Evolutionary conservation across 2,329 filamentous ascomycete genomes (phyloP).

Genomic region (Ambrosiella cleistominuta): DNA sequence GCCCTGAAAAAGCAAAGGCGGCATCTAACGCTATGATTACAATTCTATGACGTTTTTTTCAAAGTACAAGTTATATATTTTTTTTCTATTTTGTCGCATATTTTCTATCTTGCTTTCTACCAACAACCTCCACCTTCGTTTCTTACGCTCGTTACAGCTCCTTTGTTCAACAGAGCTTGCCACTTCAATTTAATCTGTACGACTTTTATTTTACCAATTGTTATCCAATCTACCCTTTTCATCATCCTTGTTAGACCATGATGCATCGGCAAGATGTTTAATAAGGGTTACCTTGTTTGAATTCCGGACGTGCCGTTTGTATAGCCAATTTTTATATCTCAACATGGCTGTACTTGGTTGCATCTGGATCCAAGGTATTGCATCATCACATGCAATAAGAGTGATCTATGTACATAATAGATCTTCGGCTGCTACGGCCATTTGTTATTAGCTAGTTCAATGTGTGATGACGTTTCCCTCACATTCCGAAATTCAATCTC

Average conservation of each 20-base stretch:
- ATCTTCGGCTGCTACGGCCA: too few relatives aligned
- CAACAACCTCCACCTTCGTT: not conserved
- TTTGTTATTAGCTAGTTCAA: too few relatives aligned
- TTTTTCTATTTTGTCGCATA: not conserved
- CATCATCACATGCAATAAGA: too few relatives aligned
- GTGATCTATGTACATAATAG: too few relatives aligned
- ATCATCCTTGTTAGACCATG: not conserved
- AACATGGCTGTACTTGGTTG: too few relatives aligned
- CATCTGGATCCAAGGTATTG: too few relatives aligned
- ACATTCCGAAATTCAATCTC: too few relatives aligned
- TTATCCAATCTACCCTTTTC: not conserved
- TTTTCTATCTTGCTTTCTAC: not conserved
- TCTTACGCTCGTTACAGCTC: not conserved
- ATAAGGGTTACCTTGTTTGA: too few relatives aligned
- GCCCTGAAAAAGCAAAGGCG: not conserved
- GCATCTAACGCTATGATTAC: constrained; percentile 3
- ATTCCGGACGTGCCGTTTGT: too few relatives aligned
- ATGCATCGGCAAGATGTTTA: too few relatives aligned
- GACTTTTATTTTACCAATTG: not conserved
- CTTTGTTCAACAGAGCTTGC: not conserved
- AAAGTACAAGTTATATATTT: not conserved
- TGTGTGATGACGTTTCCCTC: too few relatives aligned
- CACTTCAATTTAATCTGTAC: not conserved
- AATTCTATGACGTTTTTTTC: constrained; percentile 3
- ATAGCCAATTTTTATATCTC: too few relatives aligned